These are phyloP conservation scores for Vaccinium myrtillus DNA, from an alignment of 148 eudicot genomes.

Conservation along the genomic window DNA sequence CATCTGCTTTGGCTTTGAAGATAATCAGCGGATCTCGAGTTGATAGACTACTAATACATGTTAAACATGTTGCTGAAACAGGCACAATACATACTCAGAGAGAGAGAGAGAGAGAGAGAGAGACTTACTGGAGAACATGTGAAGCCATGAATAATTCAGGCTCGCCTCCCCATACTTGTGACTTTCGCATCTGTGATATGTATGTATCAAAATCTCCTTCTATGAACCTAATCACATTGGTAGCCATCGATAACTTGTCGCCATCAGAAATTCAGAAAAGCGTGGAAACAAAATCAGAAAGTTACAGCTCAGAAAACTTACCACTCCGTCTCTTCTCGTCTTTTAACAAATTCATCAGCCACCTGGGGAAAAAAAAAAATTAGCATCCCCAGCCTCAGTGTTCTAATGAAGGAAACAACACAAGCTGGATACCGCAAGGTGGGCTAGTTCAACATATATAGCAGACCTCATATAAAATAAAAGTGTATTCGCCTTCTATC, in stretches of 20 bases:
- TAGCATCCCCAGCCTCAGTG: neutral
- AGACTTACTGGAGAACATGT: constrained; percentile 77
- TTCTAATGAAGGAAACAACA: neutral
- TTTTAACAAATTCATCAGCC: constrained; percentile 83
- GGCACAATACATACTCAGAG: neutral
- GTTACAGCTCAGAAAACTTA: constrained; percentile 24
- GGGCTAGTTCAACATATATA: neutral
- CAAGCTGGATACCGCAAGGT: neutral
- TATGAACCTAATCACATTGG: constrained; percentile 65
- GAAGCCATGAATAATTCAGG: constrained; percentile 97
- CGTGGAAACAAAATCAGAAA: neutral
- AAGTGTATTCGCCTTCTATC: neutral
- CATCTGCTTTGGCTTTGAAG: neutral
- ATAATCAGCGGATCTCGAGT: neutral
- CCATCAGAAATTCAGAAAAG: neutral
- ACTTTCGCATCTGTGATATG: constrained; percentile 69
- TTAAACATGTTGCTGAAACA: neutral
- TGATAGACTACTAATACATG: neutral
- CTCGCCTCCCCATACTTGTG: constrained; percentile 99
- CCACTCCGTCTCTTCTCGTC: constrained; percentile 97
- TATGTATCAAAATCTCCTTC: constrained; percentile 90
- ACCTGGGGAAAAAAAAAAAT: constrained; percentile 42
- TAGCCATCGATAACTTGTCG: neutral
- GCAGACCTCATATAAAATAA: neutral
- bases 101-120: constrained; percentile 14